Base-by-base conservation (phyloP, 1,284 basidiomycete genomes). In the Rhodotorula sp. region DNA sequence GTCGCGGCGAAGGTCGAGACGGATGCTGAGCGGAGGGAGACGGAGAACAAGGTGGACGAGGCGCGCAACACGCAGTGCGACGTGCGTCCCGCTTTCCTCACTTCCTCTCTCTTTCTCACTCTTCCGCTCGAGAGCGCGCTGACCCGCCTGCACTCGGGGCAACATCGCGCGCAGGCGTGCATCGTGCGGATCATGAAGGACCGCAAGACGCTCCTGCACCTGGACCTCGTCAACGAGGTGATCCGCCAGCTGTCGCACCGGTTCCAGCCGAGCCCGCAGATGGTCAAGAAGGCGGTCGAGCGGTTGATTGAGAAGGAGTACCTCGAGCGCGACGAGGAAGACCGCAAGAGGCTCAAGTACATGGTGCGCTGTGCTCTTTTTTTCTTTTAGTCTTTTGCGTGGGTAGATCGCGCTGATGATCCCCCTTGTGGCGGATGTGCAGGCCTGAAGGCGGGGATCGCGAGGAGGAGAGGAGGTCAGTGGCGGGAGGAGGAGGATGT, bases 131-230 rank as follows among this genome's bases (percentile, higher is more conserved):
- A 15, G 27, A 7, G 17, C 19, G 9, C 29, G 21, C 53, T 51
- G n/a, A 51, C 50, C 12, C 50, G 2, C 50, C 13, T n/a, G 27
- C 15, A 27, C 15, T 15, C 6, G 13, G n/a, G n/a, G 50, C n/a
- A 21, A n/a, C n/a, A n/a, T n/a, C n/a, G n/a, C n/a, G n/a, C 12
- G 22, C 76, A 97, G 93, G 95, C 95, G 3, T 97, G 93, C 79
- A 91, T 99, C 72, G 97, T 99, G 36, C 89, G 97, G 53, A 90
- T 98, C 51, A 99, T 99, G 97, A 99, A 99, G 84, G 90, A 94
- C 80, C 85, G 95, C 72, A 98, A 98, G 81, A 87, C 87, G 67
- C 89, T 98, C 87, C 83, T 85, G 12, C 94, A 98, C 80, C 92
- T 90, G 73, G 94, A 96, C 71, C 86, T 99, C 27, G 86, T 98